Evolutionary conservation across 495 filamentous ascomycete species (phyloP), one percentile per base, ranked within the genome.

Genomic region (Neurospora sp.): DNA sequence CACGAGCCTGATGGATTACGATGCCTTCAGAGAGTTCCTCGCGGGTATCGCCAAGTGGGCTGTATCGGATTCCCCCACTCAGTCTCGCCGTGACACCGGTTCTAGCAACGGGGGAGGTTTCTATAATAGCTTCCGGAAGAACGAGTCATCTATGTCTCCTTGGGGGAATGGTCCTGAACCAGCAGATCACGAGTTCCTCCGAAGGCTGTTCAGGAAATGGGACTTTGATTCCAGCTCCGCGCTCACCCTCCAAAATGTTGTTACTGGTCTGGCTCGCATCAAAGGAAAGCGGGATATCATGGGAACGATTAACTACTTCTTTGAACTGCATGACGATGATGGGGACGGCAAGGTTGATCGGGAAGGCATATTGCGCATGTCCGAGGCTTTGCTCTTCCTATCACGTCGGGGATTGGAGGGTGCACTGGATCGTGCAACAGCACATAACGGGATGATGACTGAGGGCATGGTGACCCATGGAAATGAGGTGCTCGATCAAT

Each of bases 231-330:
- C 90, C 74, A 88, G 85, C 42, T 89, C 90, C n/a, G 88, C 90
- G 3, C 82, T 99, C 54, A 94, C 89, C 36, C 84, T 99, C 42
- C 93, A 96, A 74, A 91, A 97, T 76, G 94, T 98, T 5, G 96
- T 98, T 19, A 91, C 91, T 19, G 96, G 96, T 3, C 82, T 99
- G 38, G 94, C 96, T 3, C 89, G 91, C 42, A 91, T 99, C 71
- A 97, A 97, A 81, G 95, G 96, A 8, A 92, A 92, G 34, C 89
- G 90, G 48, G 96, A 98, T 81, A 97, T 99, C 75, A 97, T 98
- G 95, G 92, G 93, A 39, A 94, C 91, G 74, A 98, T 99, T 78
- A 94, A 90, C 69, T 98, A 98, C 80, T 99, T 98, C 83, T 99
- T 98, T 76, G 91, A 97, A 78, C 88, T 99, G 0, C 97, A 98